Evolutionary conservation across 805 yeast genomes (phyloP), one percentile per base, ranked within the genome.

Genomic region (Ogataea glucozyma): DNA sequence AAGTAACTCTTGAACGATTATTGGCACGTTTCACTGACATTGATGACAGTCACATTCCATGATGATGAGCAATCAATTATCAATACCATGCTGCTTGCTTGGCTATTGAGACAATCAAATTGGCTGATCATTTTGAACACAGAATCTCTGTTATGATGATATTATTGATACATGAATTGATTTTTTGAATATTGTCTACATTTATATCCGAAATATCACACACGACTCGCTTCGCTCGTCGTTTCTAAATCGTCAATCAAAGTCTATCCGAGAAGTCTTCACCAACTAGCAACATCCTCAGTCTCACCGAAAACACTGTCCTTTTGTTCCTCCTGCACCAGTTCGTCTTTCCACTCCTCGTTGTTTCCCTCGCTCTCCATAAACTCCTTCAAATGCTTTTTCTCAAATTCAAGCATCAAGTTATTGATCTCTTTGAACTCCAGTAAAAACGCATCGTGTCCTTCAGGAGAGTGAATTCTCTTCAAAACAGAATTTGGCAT

Each of bases 241-340:
- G 17, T 27, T 11, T 26, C 9, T n/a, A 8, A 14, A 8, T 27
- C n/a, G n/a, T n/a, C n/a, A n/a, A n/a, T n/a, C n/a, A n/a, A n/a
- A n/a, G n/a, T n/a, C n/a, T n/a, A n/a, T n/a, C n/a, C n/a, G n/a
- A n/a, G n/a, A n/a, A n/a, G n/a, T n/a, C n/a, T n/a, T 31, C 31
- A 91, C 99, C 99, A 91, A 49, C 83, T 86, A 22, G 98, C 88
- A 38, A 93, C 90, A 60, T 86, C 90, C 60, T 86, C 95, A n/a
- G 96, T 95, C 64, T 91, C 99, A 1, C 98, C 97, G 61, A 91
- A 90, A 10, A 89, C 83, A 32, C 85, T 77, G 36, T 82, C 80
- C 43, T 75, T 76, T 12, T 76, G 78, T 6, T 72, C 78, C 38
- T 70, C 66, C 13, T 60, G 60, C 9, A 69, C 69, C 36, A 54